Evolutionary conservation across 176 grass and related monocot genomes (phyloP).

Genomic region (Thalia dealbata): DNA sequence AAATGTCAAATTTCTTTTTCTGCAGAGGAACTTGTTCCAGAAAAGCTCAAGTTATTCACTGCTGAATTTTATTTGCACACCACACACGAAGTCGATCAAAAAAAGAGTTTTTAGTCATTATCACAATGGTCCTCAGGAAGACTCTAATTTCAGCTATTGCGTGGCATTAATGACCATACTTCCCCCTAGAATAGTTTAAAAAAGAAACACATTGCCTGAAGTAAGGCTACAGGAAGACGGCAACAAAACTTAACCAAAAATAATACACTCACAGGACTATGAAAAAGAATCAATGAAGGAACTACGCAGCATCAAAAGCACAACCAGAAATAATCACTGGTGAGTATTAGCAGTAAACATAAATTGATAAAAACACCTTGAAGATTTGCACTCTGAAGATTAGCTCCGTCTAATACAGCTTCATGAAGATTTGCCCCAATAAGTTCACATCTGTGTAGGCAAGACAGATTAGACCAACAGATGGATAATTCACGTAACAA

Average conservation of each 20-base stretch:
- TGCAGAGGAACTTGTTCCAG: neutral
- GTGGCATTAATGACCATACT: neutral
- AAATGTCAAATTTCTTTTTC: constrained; percentile 6
- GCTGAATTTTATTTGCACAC: neutral
- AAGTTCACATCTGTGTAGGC: constrained; percentile 57
- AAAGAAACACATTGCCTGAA: neutral
- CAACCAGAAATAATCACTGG: neutral
- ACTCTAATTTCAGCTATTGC: neutral
- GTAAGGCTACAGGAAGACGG: neutral
- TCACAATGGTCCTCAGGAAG: neutral
- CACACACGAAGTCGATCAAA: neutral
- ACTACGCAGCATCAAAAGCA: neutral
- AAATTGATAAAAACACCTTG: constrained; percentile 36
- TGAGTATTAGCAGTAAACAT: neutral
- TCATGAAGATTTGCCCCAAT: constrained; percentile 63
- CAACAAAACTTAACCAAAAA: neutral
- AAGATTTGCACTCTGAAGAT: constrained; percentile 87
- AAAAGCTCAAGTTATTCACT: neutral
- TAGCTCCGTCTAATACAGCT: constrained; percentile 66
- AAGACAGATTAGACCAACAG: neutral
- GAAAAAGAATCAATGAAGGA: neutral
- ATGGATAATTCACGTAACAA: neutral
- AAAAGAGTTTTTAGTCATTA: neutral
- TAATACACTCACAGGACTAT: neutral
- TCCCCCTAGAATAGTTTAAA: neutral